These are phyloP conservation scores for Prototheca cutis DNA, from an alignment of 163 green algal genomes.

Conservation along the genomic window DNA sequence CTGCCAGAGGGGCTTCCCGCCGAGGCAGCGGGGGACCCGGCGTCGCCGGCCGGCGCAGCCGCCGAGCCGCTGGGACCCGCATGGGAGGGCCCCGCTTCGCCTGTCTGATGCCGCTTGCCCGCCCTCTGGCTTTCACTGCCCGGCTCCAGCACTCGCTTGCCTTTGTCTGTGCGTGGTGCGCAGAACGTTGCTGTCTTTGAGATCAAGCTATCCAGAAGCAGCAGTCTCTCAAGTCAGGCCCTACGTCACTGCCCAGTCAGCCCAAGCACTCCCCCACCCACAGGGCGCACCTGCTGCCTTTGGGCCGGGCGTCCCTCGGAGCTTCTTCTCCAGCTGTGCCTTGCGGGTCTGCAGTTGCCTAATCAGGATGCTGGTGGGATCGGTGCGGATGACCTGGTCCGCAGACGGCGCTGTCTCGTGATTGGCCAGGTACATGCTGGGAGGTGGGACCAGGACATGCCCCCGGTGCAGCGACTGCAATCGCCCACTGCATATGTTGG, in stretches of 20 bases:
- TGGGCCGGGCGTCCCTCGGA: background rate
- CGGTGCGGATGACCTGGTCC: constrained; percentile 25
- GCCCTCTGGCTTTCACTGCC: too few relatives aligned
- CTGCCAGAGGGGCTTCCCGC: background rate
- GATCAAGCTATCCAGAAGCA: background rate
- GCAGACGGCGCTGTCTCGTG: constrained; percentile 22
- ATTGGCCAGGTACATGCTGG: constrained; percentile 18
- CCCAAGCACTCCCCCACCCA: background rate
- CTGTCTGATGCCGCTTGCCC: too few relatives aligned
- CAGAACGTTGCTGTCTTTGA: background rate
- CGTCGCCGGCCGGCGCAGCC: background rate
- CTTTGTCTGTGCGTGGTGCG: too few relatives aligned
- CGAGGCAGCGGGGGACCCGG: background rate
- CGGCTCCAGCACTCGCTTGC: constrained; percentile 21
- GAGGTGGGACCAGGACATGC: constrained; percentile 15
- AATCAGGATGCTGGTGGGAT: constrained; percentile 30
- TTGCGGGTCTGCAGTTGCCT: constrained; percentile 21
- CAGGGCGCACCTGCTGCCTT: background rate
- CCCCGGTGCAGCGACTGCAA: constrained; percentile 12
- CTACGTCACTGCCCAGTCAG: background rate
- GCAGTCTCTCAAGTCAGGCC: background rate
- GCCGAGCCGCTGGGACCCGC: background rate
- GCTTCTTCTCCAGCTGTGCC: constrained; percentile 16
- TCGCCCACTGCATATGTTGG: background rate
- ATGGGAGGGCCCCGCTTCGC: background rate